Base-by-base conservation (phyloP, 176 grass and related monocot species). In the Rhynchospora pubera region DNA sequence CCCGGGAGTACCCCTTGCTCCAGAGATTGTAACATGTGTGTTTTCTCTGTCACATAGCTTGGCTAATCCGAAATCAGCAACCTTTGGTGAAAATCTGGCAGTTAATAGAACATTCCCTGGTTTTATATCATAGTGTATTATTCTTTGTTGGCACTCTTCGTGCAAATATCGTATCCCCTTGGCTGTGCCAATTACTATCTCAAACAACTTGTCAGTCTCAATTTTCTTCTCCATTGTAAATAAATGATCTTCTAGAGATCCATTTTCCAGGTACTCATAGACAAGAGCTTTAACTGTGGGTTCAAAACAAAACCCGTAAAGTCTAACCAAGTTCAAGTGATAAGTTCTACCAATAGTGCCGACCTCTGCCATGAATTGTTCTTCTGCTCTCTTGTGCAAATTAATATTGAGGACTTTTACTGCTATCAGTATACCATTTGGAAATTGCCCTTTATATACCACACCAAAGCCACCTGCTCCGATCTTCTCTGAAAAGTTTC, bases 111-210 rank as follows among this genome's bases (percentile, higher is more conserved):
- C 84, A 83, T 95, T 95, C 32, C n/a, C 93, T 0, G 93, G 93
- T 65, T 95, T 95, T 79, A 90, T 95, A 68, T 95, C 93, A 62
- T 90, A 90, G 83, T 95, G 93, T 19, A 92, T 57, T 48, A 95
- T 95, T 74, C 80, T 52, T 5, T 88, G 85, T 56, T 79, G 45
- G 64, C 93, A 95, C 86, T 92, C 93, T 67, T 95, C 90, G 47
- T 95, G 88, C 10, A 91, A 79, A 59, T 94, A 94, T 66, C 89
- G 43, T 50, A 94, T 63, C 32, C 83, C 91, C 28, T 76, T 84
- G 21, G 82, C 90, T 24, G 90, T 90, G 8, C 93, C 86, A 1
- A 96, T 58, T 34, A 80, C 84, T 60, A 96, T 44, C 19, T 82
- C 84, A 34, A 85, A 68, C n/a, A 96, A 84, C 53, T 30, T 85